Conservation (phyloP, 1,139 yeast species). For the Taphrina wiesneri region DNA sequence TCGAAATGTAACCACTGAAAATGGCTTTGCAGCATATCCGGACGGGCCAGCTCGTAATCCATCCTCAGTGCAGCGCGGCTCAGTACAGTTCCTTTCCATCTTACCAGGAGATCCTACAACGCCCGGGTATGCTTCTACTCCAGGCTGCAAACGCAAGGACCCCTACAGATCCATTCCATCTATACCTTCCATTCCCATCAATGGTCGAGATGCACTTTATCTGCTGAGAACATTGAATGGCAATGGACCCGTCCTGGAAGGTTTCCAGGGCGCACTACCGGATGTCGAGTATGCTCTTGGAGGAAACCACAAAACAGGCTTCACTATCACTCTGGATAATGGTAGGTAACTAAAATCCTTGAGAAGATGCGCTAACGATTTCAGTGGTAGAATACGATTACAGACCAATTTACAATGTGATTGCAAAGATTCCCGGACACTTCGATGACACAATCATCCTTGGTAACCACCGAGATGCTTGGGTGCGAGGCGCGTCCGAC, state of each 20-base stretch:
- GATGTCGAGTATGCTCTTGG: constrained; percentile 61
- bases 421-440: constrained; percentile 60
- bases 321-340: constrained; percentile 53
- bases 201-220: constrained; percentile 60
- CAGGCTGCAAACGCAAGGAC: constrained; percentile 52
- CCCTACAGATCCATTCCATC: constrained; percentile 56
- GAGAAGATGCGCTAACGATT: neutral
- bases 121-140: constrained; percentile 75
- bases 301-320: constrained; percentile 54
- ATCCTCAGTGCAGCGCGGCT: constrained; percentile 74
- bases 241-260: constrained; percentile 51
- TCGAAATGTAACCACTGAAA: constrained; percentile 51
- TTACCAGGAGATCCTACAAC: constrained; percentile 90
- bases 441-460: constrained; percentile 57
- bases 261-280: constrained; percentile 55
- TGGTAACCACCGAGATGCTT: constrained; percentile 73
- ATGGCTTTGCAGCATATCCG: constrained; percentile 63
- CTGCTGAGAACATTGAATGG: constrained; percentile 58
- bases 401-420: constrained; percentile 53
- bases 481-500: constrained; percentile 74
- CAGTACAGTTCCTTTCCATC: constrained; percentile 73
- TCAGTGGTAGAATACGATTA: constrained; percentile 30
- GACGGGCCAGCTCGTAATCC: constrained; percentile 71
- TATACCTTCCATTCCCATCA: constrained; percentile 66
- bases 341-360: constrained; percentile 39